Percentiles rank a stretch among this genome's conserved stretches.
phyloP scores from a whole-genome alignment of 2,329 filamentous ascomycete species.

The Cyclaneusma minus region DNA sequence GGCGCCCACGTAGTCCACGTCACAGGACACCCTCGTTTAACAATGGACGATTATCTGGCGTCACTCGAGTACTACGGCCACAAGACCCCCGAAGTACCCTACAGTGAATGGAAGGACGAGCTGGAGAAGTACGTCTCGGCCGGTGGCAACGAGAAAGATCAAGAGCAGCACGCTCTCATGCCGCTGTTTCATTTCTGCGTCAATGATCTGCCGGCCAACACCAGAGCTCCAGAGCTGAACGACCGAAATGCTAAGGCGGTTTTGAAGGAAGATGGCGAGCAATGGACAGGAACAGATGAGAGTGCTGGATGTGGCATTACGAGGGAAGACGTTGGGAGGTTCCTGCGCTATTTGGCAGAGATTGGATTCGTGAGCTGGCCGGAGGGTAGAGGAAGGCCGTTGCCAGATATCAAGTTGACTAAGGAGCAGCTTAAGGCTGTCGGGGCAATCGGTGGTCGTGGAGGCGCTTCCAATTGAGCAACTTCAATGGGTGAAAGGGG shows the following conservation, averaged over 20 bases:
- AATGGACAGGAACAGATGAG: conserved; percentile 13
- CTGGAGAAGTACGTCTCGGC: conserved; percentile 41
- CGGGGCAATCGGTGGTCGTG: conserved; percentile 11
- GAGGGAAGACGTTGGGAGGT: conserved; percentile 15
- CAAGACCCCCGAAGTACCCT: conserved; percentile 47
- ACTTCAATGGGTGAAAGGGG: no score
- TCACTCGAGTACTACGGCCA: conserved; percentile 61
- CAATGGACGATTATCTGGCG: conserved; percentile 63
- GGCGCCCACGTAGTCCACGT: conserved; percentile 51
- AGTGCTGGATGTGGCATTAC: conserved; percentile 13
- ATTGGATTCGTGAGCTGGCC: conserved; percentile 15
- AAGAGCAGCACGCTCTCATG: conserved; percentile 53
- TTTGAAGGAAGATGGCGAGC: conserved; percentile 40
- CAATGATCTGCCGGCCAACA: conserved; percentile 49
- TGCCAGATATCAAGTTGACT: conserved; percentile 6
- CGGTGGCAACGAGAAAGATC: conserved; percentile 26
- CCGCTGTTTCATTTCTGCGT: conserved; percentile 61
- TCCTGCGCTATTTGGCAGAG: conserved; percentile 14
- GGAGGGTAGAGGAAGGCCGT: conserved; percentile 5
- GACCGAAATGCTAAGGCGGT: conserved; percentile 49
- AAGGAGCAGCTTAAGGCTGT: conserved; percentile 9
- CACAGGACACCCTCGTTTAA: conserved; percentile 63
- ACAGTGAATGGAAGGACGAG: conserved; percentile 50
- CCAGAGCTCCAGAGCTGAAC: conserved; percentile 55
- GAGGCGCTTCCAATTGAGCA: no score